These are phyloP conservation scores for Neonectria neomacrospora DNA, from an alignment of 2,329 filamentous ascomycete species.

Conservation along the genomic window DNA sequence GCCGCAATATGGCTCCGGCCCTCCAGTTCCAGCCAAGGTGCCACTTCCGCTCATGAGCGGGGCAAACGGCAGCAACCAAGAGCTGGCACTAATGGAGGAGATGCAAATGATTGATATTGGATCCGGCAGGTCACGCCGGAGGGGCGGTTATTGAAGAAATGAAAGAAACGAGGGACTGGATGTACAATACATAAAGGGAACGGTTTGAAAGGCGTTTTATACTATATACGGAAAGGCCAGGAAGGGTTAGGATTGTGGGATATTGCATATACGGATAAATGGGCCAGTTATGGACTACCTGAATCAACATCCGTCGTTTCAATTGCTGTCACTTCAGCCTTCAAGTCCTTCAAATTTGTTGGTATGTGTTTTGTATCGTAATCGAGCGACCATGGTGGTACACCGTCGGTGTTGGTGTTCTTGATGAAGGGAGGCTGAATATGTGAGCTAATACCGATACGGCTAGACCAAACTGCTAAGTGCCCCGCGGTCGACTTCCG, in stretches of 20 bases:
- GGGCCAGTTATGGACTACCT: slow-evolving; percentile 1
- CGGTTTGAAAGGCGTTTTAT: slow-evolving; percentile 34
- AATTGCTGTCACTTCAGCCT: background rate
- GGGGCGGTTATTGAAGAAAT: slow-evolving; percentile 54
- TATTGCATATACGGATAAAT: slow-evolving; percentile 11
- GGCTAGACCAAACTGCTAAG: background rate
- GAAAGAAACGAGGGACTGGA: slow-evolving; percentile 35
- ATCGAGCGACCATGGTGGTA: background rate
- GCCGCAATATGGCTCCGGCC: slow-evolving; percentile 55
- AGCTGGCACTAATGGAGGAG: slow-evolving; percentile 75
- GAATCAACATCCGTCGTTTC: background rate
- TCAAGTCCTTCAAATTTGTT: background rate
- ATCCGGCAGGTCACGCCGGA: slow-evolving; percentile 66
- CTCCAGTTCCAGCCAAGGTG: slow-evolving; percentile 77
- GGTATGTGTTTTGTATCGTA: background rate
- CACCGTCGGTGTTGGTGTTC: background rate
- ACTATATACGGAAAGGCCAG: slow-evolving; percentile 12
- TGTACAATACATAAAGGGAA: slow-evolving; percentile 39
- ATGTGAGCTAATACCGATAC: background rate
- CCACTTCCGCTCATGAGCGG: slow-evolving; percentile 64
- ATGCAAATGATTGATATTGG: slow-evolving; percentile 75
- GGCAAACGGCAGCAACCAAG: slow-evolving; percentile 55
- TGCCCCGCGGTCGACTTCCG: slow-evolving; percentile 25
- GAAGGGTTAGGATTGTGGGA: background rate
- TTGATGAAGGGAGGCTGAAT: background rate